Conservation (phyloP, 2,329 filamentous ascomycete genomes). For the Fusarium scirpi region DNA sequence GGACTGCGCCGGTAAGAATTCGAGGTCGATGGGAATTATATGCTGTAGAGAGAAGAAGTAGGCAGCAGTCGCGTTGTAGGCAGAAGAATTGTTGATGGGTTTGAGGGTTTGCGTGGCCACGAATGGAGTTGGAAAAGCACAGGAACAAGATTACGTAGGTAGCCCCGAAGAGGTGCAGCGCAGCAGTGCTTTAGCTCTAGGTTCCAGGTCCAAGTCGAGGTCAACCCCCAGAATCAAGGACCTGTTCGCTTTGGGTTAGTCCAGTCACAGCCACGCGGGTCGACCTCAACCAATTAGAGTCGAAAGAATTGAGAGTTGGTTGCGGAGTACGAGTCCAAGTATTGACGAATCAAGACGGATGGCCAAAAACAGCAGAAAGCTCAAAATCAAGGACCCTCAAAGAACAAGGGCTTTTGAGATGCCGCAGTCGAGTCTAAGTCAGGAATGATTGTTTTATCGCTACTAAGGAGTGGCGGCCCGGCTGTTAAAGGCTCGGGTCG, state of each 20-base stretch:
- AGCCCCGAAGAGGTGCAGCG: constrained; percentile 1
- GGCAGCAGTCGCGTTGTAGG: constrained; percentile 44
- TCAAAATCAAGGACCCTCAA: constrained; percentile 27
- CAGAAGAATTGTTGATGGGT: constrained; percentile 32
- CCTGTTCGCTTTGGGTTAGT: constrained; percentile 13
- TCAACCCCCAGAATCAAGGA: constrained; percentile 10
- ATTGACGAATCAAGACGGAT: constrained; percentile 27
- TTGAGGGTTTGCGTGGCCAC: constrained; percentile 34
- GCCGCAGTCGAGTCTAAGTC: constrained; percentile 17
- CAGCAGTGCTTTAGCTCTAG: constrained; percentile 13
- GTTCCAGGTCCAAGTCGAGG: constrained; percentile 3
- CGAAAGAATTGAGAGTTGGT: constrained; percentile 8
- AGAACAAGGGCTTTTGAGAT: constrained; percentile 30
- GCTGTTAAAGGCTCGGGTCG: constrained; percentile 36
- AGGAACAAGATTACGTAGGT: constrained; percentile 41
- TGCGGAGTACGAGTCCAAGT: not conserved
- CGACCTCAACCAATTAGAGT: constrained; percentile 7
- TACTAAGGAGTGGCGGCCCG: constrained; percentile 41
- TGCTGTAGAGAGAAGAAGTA: constrained; percentile 18
- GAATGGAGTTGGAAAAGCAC: constrained; percentile 39
- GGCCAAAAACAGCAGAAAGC: constrained; percentile 34
- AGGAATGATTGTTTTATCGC: constrained; percentile 44
- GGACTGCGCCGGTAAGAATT: constrained; percentile 26
- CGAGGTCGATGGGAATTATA: constrained; percentile 12
- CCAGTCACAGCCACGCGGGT: constrained; percentile 16